A percentile compares a stretch with the other conserved stretches of the same genome.
These are phyloP conservation scores for Salvia miltiorrhiza DNA, from an alignment of 257 asterid genomes.

Conservation along the genomic window DNA sequence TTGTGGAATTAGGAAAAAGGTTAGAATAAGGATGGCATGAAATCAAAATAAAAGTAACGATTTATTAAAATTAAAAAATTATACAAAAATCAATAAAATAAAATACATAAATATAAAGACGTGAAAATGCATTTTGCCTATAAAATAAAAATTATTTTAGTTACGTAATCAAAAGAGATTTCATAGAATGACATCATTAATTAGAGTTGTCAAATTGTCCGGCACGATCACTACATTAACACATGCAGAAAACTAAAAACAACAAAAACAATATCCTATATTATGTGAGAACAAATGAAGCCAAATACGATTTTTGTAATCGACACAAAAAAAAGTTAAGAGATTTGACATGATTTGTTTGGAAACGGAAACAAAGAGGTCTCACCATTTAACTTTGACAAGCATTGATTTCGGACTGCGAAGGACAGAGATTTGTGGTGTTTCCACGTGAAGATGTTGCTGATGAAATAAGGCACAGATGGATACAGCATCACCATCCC, in stretches of 20 bases:
- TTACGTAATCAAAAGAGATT: neutral
- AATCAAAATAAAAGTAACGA: no score
- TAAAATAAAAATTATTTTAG: no score
- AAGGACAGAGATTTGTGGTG: constrained; percentile 18
- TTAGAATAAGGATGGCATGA: no score
- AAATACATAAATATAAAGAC: no score
- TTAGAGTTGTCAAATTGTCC: no score
- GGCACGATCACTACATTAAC: no score
- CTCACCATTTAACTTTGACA: neutral
- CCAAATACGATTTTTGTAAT: neutral
- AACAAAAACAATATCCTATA: no score
- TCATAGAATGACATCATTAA: neutral
- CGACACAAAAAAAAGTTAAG: neutral
- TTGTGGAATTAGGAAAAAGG: no score
- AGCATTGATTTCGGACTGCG: constrained; percentile 3
- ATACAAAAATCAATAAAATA: no score
- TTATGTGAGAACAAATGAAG: neutral
- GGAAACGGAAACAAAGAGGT: neutral
- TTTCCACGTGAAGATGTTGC: constrained; percentile 35
- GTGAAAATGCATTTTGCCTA: no score
- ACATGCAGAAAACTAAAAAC: no score
- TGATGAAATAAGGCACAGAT: constrained; percentile 16
- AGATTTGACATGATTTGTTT: neutral
- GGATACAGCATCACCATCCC: constrained; percentile 19
- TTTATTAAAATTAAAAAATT: no score